Conservation (phyloP, 768 basidiomycete genomes). For the Galerina marginata region DNA sequence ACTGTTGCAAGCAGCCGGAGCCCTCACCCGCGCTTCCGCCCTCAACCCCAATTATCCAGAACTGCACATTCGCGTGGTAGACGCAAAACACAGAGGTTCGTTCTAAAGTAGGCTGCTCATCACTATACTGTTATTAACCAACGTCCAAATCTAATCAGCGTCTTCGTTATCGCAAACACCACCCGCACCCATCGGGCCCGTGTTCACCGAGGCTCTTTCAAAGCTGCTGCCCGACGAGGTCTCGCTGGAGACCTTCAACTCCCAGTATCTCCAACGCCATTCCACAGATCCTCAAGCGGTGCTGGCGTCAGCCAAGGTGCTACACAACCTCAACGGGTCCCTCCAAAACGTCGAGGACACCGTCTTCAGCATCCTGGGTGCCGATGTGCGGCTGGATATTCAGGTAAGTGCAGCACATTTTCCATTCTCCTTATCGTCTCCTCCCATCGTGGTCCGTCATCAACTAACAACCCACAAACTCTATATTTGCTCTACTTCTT, state of each 20-base stretch:
- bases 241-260: constrained; percentile 71
- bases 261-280: constrained; percentile 75
- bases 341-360: constrained; percentile 65
- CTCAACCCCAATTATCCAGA: constrained; percentile 65
- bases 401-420: constrained; percentile 43
- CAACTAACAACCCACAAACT: neutral
- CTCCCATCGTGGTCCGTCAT: neutral
- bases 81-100: constrained; percentile 64
- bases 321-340: constrained; percentile 50
- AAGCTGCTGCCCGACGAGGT: constrained; percentile 61
- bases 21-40: constrained; percentile 60
- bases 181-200: constrained; percentile 50
- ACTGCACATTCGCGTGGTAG: constrained; percentile 72
- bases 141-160: constrained; percentile 37
- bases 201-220: constrained; percentile 53
- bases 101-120: neutral
- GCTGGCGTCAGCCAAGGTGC: constrained; percentile 68
- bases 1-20: constrained; percentile 76
- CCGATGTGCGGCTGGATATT: constrained; percentile 49
- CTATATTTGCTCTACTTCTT: neutral
- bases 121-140: neutral
- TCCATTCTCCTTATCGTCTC: neutral
- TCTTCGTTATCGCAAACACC: constrained; percentile 47
- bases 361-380: constrained; percentile 53
- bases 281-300: constrained; percentile 55